Evolutionary conservation across 2,329 filamentous ascomycete genomes (phyloP).

Genomic region (Xylaria sp.): DNA sequence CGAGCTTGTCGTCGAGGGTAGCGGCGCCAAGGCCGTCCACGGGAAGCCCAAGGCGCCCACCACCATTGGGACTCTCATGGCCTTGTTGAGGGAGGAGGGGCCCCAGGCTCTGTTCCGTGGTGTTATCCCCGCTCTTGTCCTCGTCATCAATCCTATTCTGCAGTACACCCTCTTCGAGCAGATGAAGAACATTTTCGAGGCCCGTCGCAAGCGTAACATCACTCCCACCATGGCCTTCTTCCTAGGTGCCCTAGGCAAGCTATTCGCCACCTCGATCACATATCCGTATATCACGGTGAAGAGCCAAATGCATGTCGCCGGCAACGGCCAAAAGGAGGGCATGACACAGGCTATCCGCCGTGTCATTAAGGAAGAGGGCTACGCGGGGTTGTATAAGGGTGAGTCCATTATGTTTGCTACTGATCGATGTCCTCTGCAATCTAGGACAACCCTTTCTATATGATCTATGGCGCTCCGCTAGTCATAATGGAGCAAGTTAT

Average conservation of each 20-base stretch:
- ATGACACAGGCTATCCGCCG: conserved; percentile 80
- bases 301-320: conserved; percentile 95
- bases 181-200: conserved; percentile 91
- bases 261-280: conserved; percentile 91
- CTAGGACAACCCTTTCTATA: neutral
- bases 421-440: neutral
- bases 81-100: conserved; percentile 85
- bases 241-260: conserved; percentile 90
- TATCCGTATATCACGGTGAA: conserved; percentile 99
- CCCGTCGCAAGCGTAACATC: conserved; percentile 66
- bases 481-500: neutral
- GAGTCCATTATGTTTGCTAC: conserved; percentile 49
- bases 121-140: conserved; percentile 88
- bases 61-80: conserved; percentile 82
- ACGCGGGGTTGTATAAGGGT: conserved; percentile 92
- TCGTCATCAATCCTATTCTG: conserved; percentile 97
- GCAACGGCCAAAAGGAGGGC: conserved; percentile 78
- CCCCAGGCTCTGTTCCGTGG: conserved; percentile 87
- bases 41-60: conserved; percentile 66
- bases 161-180: conserved; percentile 99
- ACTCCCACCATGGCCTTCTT: conserved; percentile 90
- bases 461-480: neutral
- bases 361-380: conserved; percentile 91
- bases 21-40: conserved; percentile 42
- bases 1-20: conserved; percentile 55